A percentile compares a stretch with the other conserved stretches of the same genome.
These are phyloP conservation scores for Xerocomus potaroensis DNA, from an alignment of 768 basidiomycete genomes.

Conservation along the genomic window DNA sequence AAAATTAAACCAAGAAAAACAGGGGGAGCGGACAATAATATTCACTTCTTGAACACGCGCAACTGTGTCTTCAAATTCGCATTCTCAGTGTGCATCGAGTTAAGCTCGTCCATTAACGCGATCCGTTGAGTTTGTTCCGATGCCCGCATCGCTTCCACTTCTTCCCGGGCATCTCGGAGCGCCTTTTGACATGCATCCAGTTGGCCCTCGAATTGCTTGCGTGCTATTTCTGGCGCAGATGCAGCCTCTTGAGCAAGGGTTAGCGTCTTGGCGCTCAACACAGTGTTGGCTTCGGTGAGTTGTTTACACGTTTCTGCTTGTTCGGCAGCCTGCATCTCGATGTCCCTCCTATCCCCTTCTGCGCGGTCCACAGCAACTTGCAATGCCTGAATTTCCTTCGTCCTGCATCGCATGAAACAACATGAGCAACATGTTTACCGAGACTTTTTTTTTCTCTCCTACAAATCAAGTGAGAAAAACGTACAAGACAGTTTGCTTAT, in stretches of 20 bases:
- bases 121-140: constrained; percentile 80
- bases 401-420: constrained; percentile 36
- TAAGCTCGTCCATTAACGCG: constrained; percentile 85
- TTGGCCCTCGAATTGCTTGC: constrained; percentile 61
- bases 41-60: constrained; percentile 45
- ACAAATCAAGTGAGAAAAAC: constrained; percentile 21
- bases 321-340: constrained; percentile 65
- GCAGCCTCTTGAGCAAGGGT: constrained; percentile 39
- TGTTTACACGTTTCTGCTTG: constrained; percentile 72
- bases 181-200: constrained; percentile 57
- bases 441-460: not conserved
- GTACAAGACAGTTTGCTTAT: constrained; percentile 56
- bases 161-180: constrained; percentile 60
- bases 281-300: constrained; percentile 74
- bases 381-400: constrained; percentile 61
- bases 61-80: constrained; percentile 64
- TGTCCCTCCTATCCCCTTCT: constrained; percentile 56
- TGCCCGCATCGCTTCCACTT: constrained; percentile 61
- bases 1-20: not conserved
- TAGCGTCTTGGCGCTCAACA: constrained; percentile 68
- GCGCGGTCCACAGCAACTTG: constrained; percentile 59
- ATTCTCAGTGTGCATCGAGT: constrained; percentile 78
- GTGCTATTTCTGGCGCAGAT: constrained; percentile 40
- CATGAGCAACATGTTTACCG: not conserved
- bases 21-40: not conserved